A percentile compares a stretch with the other conserved stretches of the same genome.
These are phyloP conservation scores for Penicillium maclennaniae DNA, from an alignment of 495 filamentous ascomycete genomes.

Conservation along the genomic window DNA sequence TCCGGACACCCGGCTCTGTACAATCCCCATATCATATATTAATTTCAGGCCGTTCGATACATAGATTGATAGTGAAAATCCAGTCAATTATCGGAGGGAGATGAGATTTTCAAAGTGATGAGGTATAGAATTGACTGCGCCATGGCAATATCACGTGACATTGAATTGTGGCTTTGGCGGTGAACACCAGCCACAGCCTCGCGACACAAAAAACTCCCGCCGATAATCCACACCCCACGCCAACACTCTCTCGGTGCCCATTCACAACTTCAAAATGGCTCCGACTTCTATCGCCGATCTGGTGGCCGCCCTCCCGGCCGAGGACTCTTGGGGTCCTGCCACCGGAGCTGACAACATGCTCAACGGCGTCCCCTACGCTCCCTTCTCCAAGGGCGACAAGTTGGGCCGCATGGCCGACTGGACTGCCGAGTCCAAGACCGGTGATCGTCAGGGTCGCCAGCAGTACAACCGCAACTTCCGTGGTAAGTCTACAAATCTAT, in stretches of 20 bases:
- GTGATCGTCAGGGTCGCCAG: conserved; percentile 73
- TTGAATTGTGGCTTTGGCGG: conserved; percentile 18
- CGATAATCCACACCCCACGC: conserved; percentile 31
- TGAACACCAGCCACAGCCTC: conserved; percentile 38
- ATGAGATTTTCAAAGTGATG: background rate
- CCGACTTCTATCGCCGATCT: conserved; percentile 56
- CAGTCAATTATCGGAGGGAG: background rate
- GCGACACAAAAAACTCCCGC: conserved; percentile 45
- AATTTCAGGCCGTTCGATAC: background rate
- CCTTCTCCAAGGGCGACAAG: conserved; percentile 98
- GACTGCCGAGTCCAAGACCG: conserved; percentile 89
- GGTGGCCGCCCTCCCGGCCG: conserved; percentile 56
- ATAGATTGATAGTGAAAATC: background rate
- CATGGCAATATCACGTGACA: conserved; percentile 5
- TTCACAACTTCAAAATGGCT: conserved; percentile 39
- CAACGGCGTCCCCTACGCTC: conserved; percentile 91
- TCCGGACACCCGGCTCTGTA: background rate
- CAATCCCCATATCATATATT: background rate
- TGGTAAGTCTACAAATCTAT: conserved; percentile 49
- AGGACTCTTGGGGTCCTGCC: conserved; percentile 82
- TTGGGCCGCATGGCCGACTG: conserved; percentile 98
- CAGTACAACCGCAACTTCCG: conserved; percentile 90
- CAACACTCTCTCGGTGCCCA: conserved; percentile 17
- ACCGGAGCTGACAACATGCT: conserved; percentile 78
- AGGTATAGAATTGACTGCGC: background rate